Evolutionary conservation across 805 yeast species (phyloP).

Genomic region (Candida patagonica): DNA sequence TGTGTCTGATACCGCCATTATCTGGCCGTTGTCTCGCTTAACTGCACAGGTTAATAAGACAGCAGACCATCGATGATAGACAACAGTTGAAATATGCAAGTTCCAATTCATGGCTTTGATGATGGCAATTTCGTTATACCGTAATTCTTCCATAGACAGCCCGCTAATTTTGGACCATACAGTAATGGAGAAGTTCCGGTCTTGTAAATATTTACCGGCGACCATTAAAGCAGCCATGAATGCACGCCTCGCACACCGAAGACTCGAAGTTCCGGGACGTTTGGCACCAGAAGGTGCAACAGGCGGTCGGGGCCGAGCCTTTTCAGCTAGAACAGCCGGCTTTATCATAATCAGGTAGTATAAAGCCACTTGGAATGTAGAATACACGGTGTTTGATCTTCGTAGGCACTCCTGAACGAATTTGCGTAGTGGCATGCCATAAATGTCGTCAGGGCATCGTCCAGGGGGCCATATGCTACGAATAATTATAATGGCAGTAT

Average conservation of each 20-base stretch:
- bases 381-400: slow-evolving; percentile 48
- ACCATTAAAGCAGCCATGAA: slow-evolving; percentile 61
- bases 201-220: slow-evolving; percentile 66
- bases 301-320: background rate
- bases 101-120: slow-evolving; percentile 48
- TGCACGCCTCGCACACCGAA: slow-evolving; percentile 51
- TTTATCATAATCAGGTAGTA: slow-evolving; percentile 50
- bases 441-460: slow-evolving; percentile 7
- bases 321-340: slow-evolving; percentile 15
- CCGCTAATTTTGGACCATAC: slow-evolving; percentile 76
- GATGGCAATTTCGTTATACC: slow-evolving; percentile 43
- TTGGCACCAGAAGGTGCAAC: background rate
- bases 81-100: slow-evolving; percentile 40
- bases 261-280: slow-evolving; percentile 5
- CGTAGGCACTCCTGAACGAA: slow-evolving; percentile 33
- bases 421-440: slow-evolving; percentile 24
- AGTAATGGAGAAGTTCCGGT: slow-evolving; percentile 55
- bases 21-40: too few relatives aligned
- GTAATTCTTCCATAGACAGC: slow-evolving; percentile 41
- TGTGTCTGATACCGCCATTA: too few relatives aligned
- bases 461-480: slow-evolving; percentile 25
- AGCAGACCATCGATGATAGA: slow-evolving; percentile 37
- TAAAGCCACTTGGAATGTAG: slow-evolving; percentile 57
- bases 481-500: slow-evolving; percentile 22
- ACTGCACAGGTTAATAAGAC: slow-evolving; percentile 1